Conservation (phyloP, 805 yeast species). For the Alloascoidea africana region DNA sequence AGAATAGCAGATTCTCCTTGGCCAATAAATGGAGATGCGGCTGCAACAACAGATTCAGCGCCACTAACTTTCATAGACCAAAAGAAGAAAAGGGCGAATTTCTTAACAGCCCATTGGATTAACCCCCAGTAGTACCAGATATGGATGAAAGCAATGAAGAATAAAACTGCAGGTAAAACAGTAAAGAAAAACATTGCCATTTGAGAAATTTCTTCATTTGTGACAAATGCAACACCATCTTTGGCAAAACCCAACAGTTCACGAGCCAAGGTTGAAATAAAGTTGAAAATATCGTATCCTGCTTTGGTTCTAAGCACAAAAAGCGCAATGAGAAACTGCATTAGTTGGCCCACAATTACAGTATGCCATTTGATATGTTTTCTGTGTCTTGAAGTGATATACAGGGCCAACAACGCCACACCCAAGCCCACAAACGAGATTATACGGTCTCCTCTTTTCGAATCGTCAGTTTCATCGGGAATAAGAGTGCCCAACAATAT, state of each 20-base stretch:
- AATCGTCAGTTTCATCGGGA: conserved; percentile 29
- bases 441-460: conserved; percentile 35
- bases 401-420: conserved; percentile 30
- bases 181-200: conserved; percentile 36
- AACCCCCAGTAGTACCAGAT: conserved; percentile 44
- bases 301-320: conserved; percentile 44
- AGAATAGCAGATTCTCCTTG: conserved; percentile 52
- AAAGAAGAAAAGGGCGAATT: conserved; percentile 41
- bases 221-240: conserved; percentile 46
- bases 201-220: conserved; percentile 23
- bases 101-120: conserved; percentile 43
- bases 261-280: conserved; percentile 40
- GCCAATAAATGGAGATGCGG: conserved; percentile 54
- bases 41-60: conserved; percentile 51
- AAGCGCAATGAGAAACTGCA: conserved; percentile 43
- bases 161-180: conserved; percentile 46
- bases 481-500: conserved; percentile 40
- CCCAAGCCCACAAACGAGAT: conserved; percentile 40
- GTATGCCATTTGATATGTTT: conserved; percentile 37
- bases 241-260: conserved; percentile 40
- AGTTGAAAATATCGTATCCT: conserved; percentile 49
- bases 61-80: conserved; percentile 46
- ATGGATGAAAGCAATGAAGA: conserved; percentile 49
- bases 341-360: conserved; percentile 41
- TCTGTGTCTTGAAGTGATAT: conserved; percentile 29